These are phyloP conservation scores for Candida parachauliodes DNA, from an alignment of 805 yeast genomes.

Conservation along the genomic window DNA sequence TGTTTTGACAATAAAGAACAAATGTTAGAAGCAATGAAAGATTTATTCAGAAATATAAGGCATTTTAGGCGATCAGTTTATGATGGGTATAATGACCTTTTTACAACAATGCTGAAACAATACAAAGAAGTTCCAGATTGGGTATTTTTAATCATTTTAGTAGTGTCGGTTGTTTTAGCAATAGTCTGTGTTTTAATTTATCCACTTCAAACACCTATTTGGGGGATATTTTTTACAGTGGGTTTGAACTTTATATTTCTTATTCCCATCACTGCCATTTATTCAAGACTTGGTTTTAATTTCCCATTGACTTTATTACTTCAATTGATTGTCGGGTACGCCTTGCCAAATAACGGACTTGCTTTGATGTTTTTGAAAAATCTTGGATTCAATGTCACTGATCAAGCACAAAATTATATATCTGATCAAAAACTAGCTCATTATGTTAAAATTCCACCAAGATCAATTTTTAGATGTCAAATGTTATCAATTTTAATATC, in stretches of 20 bases:
- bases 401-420: conserved; percentile 28
- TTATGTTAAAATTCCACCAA: conserved; percentile 39
- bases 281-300: conserved; percentile 45
- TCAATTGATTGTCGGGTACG: conserved; percentile 44
- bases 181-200: conserved; percentile 26
- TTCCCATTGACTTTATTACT: conserved; percentile 51
- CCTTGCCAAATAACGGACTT: conserved; percentile 22
- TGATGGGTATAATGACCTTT: conserved; percentile 22
- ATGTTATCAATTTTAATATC: conserved; percentile 19
- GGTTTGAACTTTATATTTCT: conserved; percentile 49
- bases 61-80: conserved; percentile 11
- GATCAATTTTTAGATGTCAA: conserved; percentile 35
- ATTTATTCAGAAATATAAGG: conserved; percentile 9
- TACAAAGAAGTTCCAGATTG: conserved; percentile 38
- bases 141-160: conserved; percentile 22
- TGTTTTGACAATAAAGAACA: conserved; percentile 10
- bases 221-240: conserved; percentile 54
- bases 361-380: conserved; percentile 21
- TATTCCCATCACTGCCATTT: conserved; percentile 48
- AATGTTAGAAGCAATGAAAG: conserved; percentile 13
- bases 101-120: conserved; percentile 25
- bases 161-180: conserved; percentile 27
- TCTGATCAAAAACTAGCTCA: conserved; percentile 32
- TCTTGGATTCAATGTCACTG: conserved; percentile 25
- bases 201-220: conserved; percentile 51